These are phyloP conservation scores for Kernera saxatilis DNA, from an alignment of 345 rosid species.

Conservation along the genomic window DNA sequence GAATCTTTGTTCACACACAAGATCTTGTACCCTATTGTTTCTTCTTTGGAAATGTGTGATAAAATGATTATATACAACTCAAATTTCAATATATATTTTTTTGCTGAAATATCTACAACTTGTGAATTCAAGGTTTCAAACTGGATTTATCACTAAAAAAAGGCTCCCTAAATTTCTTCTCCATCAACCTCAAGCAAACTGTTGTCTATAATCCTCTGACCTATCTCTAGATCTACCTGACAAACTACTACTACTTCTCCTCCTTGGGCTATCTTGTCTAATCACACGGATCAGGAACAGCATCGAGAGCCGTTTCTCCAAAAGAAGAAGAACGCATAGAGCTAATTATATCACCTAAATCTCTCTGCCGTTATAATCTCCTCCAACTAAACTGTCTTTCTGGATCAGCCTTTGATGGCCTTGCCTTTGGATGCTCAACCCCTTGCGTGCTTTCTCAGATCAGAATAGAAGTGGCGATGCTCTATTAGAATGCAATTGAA, in stretches of 20 bases:
- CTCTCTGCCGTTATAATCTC: slow-evolving; percentile 51
- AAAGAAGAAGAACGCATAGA: not conserved
- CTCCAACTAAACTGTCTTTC: slow-evolving; percentile 58
- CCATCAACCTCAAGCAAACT: not conserved
- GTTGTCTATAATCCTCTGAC: too few relatives aligned
- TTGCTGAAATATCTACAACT: too few relatives aligned
- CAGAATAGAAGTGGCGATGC: too few relatives aligned
- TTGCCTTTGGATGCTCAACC: slow-evolving; percentile 54
- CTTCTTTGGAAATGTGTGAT: too few relatives aligned
- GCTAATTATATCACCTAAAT: not conserved
- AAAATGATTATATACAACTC: too few relatives aligned
- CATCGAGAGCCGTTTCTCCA: not conserved
- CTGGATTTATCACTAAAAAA: not conserved
- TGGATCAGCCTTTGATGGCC: slow-evolving; percentile 65
- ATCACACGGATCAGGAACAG: not conserved
- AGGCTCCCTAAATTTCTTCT: not conserved
- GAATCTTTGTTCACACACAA: too few relatives aligned
- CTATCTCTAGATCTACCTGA: not conserved
- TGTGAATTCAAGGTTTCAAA: too few relatives aligned
- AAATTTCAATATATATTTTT: too few relatives aligned
- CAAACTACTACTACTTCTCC: not conserved
- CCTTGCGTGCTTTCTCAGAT: slow-evolving; percentile 77
- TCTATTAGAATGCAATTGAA: too few relatives aligned
- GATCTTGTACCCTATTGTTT: too few relatives aligned
- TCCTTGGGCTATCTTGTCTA: not conserved